Conservation (phyloP, 441 rosid genomes). For the Pelargonium australe region DNA sequence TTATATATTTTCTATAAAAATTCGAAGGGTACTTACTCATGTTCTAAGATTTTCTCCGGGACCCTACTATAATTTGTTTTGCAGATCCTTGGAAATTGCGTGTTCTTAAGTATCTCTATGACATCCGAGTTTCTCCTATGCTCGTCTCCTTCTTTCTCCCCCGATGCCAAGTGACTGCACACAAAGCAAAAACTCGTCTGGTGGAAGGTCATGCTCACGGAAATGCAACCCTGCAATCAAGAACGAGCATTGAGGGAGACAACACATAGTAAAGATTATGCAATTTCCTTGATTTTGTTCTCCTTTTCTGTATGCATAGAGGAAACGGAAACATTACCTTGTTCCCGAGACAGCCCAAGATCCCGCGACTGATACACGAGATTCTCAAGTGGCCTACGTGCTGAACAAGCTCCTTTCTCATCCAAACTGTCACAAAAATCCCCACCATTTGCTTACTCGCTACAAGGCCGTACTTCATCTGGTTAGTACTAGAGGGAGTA, state of each 20-base stretch:
- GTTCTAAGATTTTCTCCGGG: slow-evolving; percentile 47
- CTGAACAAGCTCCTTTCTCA: slow-evolving; percentile 56
- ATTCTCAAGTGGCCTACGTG: slow-evolving; percentile 51
- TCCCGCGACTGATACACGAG: slow-evolving; percentile 50
- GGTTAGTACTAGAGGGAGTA: slow-evolving; percentile 24
- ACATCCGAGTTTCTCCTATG: slow-evolving; percentile 52
- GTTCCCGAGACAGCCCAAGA: slow-evolving; percentile 62
- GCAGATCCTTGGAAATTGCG: slow-evolving; percentile 53
- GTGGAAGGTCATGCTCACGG: slow-evolving; percentile 58
- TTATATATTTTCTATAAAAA: not conserved
- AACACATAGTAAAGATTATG: not conserved
- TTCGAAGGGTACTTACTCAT: slow-evolving; percentile 41
- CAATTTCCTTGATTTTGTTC: no score
- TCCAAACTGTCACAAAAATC: slow-evolving; percentile 63
- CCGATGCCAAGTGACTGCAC: slow-evolving; percentile 62
- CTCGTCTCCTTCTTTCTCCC: slow-evolving; percentile 63
- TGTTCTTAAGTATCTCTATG: slow-evolving; percentile 46
- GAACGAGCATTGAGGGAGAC: not conserved
- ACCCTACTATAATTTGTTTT: slow-evolving; percentile 36
- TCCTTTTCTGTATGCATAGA: not conserved
- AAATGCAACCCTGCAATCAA: slow-evolving; percentile 55
- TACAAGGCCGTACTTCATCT: slow-evolving; percentile 51
- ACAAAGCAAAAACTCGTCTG: slow-evolving; percentile 55
- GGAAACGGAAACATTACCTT: slow-evolving; percentile 32
- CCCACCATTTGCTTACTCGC: slow-evolving; percentile 78